phyloP scores from a whole-genome alignment of 768 basidiomycete species.

The Chalciporus pseudorubinellus region DNA sequence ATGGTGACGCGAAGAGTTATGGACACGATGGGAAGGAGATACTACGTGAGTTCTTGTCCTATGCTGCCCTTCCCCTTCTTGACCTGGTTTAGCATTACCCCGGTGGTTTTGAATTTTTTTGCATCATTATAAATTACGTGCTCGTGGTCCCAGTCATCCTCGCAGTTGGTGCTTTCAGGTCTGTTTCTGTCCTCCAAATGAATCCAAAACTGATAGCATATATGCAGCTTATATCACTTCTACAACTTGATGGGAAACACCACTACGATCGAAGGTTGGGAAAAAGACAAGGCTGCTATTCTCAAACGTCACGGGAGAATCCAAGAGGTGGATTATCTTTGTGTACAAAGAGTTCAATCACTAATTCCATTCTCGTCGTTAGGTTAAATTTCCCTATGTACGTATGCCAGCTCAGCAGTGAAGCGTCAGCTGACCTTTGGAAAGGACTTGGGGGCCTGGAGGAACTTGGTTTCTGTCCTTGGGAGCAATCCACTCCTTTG shows the following conservation, averaged over 20 bases:
- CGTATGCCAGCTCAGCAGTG: constrained; percentile 21
- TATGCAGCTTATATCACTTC: constrained; percentile 78
- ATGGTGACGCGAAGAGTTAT: constrained; percentile 75
- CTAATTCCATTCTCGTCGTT: background rate
- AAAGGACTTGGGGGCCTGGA: constrained; percentile 74
- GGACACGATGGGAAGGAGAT: constrained; percentile 39
- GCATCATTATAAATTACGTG: constrained; percentile 86
- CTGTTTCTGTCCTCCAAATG: constrained; percentile 1
- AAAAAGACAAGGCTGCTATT: constrained; percentile 91
- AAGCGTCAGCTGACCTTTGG: constrained; percentile 9
- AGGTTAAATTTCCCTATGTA: constrained; percentile 95
- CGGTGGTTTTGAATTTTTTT: constrained; percentile 65
- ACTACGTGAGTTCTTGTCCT: constrained; percentile 47
- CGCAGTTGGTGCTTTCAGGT: constrained; percentile 91
- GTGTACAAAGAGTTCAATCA: background rate
- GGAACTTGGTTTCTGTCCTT: constrained; percentile 76
- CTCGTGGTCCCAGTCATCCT: constrained; percentile 83
- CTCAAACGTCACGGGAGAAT: constrained; percentile 85
- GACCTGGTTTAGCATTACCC: constrained; percentile 59
- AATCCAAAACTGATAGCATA: constrained; percentile 14
- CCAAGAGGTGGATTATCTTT: constrained; percentile 51
- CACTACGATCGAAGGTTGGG: constrained; percentile 97
- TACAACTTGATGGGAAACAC: constrained; percentile 73
- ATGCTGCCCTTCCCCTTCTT: background rate
- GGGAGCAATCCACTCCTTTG: constrained; percentile 75